Evolutionary conservation across 163 green algal genomes (phyloP).

Genomic region (Dunaliella salina): DNA sequence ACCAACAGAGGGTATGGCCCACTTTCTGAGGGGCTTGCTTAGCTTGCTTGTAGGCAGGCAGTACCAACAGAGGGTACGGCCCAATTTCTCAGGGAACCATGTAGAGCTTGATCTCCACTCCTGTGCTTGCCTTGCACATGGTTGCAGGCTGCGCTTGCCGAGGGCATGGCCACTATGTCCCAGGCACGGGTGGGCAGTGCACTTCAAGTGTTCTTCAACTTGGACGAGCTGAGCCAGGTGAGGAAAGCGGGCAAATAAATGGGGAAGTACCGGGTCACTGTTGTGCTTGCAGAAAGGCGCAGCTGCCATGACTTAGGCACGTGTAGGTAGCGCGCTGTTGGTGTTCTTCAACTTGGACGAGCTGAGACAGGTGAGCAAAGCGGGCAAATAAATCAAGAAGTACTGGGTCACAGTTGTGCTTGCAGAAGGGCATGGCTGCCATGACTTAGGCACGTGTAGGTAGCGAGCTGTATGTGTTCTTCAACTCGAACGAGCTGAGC

Average conservation of each 20-base stretch:
- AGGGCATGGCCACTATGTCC: constrained; percentile 73
- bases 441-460: no score
- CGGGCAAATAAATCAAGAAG: neutral
- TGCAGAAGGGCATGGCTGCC: no score
- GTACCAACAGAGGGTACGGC: constrained; percentile 69
- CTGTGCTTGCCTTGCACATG: neutral
- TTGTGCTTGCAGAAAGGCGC: no score
- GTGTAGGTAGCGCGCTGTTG: no score
- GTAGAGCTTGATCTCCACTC: no score
- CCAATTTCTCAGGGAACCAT: no score
- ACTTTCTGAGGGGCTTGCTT: no score
- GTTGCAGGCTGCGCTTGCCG: constrained; percentile 56
- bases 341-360: neutral
- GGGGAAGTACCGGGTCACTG: neutral
- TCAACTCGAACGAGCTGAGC: neutral
- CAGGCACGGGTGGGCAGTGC: constrained; percentile 88
- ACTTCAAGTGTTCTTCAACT: constrained; percentile 92
- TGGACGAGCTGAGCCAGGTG: constrained; percentile 66
- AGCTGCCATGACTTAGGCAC: no score
- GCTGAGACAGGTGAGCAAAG: constrained; percentile 30
- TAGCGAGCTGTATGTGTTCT: neutral
- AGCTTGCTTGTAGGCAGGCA: constrained; percentile 45
- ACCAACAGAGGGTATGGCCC: constrained; percentile 68
- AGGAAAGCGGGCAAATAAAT: no score
- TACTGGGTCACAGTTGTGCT: no score